phyloP scores from a whole-genome alignment of 345 rosid species.

The Gossypium ekmanianum region DNA sequence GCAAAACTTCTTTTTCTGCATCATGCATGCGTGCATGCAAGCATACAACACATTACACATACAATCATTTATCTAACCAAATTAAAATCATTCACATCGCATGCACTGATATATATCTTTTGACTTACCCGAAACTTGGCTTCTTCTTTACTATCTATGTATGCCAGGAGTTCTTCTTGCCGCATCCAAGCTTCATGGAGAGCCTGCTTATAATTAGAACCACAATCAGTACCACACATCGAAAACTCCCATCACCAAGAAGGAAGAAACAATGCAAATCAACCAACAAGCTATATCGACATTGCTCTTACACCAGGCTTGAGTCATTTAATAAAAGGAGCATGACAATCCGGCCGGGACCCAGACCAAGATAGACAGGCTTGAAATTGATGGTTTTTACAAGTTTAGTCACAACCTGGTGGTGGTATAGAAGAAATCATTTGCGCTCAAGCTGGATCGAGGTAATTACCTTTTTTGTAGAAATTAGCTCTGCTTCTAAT shows the following conservation, averaged over 20 bases:
- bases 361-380: neutral
- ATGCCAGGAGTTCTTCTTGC: slow-evolving; percentile 93
- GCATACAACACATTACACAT: too few species aligned
- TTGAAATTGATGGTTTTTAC: neutral
- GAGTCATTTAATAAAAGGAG: neutral
- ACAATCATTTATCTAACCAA: neutral
- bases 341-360: neutral
- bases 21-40: neutral
- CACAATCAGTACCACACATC: neutral
- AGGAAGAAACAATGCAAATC: neutral
- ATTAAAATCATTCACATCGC: neutral
- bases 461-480: slow-evolving; percentile 63
- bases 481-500: slow-evolving; percentile 79
- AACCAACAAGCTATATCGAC: neutral
- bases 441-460: neutral
- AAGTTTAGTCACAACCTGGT: neutral
- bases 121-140: slow-evolving; percentile 29
- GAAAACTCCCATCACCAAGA: neutral
- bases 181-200: slow-evolving; percentile 85
- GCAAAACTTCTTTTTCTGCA: slow-evolving; percentile 14
- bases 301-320: neutral
- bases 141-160: slow-evolving; percentile 80
- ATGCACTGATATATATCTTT: neutral
- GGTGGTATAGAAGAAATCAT: neutral
- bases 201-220: slow-evolving; percentile 41